Conservation (phyloP, 257 asterid species). For the Eucommia ulmoides region DNA sequence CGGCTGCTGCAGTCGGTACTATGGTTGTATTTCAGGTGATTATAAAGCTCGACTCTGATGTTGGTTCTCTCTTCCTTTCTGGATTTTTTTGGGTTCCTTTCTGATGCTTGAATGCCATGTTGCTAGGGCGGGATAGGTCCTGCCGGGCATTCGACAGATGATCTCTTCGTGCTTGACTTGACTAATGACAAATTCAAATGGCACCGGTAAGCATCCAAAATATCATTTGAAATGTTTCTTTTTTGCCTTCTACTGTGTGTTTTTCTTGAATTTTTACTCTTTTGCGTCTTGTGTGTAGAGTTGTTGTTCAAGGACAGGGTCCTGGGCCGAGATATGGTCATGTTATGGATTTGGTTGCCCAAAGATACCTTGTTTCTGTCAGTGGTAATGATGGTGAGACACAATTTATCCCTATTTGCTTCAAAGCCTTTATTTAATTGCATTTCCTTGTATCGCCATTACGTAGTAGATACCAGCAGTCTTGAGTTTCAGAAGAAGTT, state of each 20-base stretch:
- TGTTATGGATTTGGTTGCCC: slow-evolving; percentile 98
- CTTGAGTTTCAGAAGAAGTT: no score
- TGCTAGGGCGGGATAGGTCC: slow-evolving; percentile 99
- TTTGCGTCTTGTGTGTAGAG: slow-evolving; percentile 33
- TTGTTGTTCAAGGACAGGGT: slow-evolving; percentile 97
- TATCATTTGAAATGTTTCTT: slow-evolving; percentile 7
- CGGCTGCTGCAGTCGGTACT: slow-evolving; percentile 95
- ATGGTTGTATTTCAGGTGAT: slow-evolving; percentile 99
- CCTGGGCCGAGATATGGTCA: slow-evolving; percentile 99
- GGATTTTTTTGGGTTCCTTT: not conserved
- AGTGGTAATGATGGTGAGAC: slow-evolving; percentile 97
- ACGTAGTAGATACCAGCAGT: no score
- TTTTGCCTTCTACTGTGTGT: slow-evolving; percentile 1
- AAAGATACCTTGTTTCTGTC: slow-evolving; percentile 82
- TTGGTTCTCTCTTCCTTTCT: no score
- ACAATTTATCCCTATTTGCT: no score
- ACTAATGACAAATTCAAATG: slow-evolving; percentile 89
- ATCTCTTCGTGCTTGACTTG: slow-evolving; percentile 83
- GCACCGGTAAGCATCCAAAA: slow-evolving; percentile 64
- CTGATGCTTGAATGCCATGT: slow-evolving; percentile 14
- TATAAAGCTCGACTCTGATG: slow-evolving; percentile 7
- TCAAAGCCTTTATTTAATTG: no score
- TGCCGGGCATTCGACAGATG: slow-evolving; percentile 98
- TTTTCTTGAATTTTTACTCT: slow-evolving; percentile 18
- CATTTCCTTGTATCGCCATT: no score